phyloP scores from a whole-genome alignment of 306 rosid species.

The Astragalus glycyphyllos region DNA sequence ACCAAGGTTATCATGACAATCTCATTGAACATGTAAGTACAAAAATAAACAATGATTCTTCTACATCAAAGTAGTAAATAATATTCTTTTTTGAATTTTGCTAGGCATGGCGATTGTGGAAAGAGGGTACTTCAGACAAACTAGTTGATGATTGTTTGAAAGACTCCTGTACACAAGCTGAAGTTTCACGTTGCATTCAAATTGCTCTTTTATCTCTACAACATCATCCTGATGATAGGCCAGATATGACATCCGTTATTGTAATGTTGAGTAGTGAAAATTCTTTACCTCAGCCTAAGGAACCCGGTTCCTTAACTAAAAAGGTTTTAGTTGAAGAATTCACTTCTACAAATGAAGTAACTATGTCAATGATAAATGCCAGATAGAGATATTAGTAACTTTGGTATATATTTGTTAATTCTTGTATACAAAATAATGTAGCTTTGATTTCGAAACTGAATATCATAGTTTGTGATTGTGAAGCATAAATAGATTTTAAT shows the following conservation, averaged over 20 bases:
- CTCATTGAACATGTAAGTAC: conserved; percentile 21
- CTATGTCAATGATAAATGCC: not conserved
- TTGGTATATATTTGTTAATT: not conserved
- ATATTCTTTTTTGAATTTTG: not conserved
- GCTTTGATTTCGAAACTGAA: not conserved
- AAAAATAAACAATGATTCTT: not conserved
- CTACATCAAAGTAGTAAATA: no score
- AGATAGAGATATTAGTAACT: not conserved
- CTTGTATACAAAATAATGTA: not conserved
- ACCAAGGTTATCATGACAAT: not conserved
- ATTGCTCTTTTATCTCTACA: conserved; percentile 18
- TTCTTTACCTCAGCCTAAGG: conserved; percentile 2
- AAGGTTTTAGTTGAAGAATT: not conserved
- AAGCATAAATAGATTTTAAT: no score
- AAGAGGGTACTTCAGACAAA: not conserved
- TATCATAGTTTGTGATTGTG: no score
- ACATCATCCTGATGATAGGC: conserved; percentile 8
- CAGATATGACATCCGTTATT: conserved; percentile 16
- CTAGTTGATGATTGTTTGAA: not conserved
- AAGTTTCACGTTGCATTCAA: not conserved
- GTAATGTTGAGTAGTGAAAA: conserved; percentile 5
- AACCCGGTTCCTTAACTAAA: not conserved
- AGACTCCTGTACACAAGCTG: not conserved
- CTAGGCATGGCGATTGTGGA: conserved; percentile 26
- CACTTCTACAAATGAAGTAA: not conserved